Percentiles rank a stretch among this genome's conserved stretches.
Conservation (phyloP, 2,329 filamentous ascomycete species). For the Monilinia vaccinii-corymbosi region DNA sequence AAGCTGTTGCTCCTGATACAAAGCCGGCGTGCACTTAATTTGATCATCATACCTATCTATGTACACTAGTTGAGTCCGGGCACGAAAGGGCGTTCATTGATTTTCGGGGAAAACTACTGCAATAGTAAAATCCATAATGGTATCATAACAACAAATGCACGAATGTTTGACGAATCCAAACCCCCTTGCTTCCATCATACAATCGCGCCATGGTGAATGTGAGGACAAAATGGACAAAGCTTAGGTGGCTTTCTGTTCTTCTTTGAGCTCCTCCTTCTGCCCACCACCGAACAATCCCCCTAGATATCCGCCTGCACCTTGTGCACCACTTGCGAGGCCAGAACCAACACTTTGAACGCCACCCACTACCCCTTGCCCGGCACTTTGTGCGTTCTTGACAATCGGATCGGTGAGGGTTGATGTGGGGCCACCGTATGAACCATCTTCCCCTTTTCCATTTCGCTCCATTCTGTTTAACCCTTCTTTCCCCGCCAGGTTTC, state of each 20-base stretch:
- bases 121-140: not conserved
- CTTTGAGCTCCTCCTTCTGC: not conserved
- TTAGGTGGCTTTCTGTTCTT: not conserved
- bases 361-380: constrained; percentile 12
- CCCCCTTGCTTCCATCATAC: not conserved
- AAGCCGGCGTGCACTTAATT: constrained; percentile 25
- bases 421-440: constrained; percentile 33
- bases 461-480: constrained; percentile 58
- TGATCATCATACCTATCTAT: not conserved
- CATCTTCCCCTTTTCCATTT: constrained; percentile 52
- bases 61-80: not conserved
- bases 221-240: not conserved
- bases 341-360: constrained; percentile 12
- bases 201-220: not conserved
- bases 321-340: constrained; percentile 12
- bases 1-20: constrained; percentile 23
- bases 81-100: no score
- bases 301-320: constrained; percentile 12
- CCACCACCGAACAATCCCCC: constrained; percentile 13
- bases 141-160: not conserved
- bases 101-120: not conserved
- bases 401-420: constrained; percentile 2
- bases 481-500: constrained; percentile 53
- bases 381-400: constrained; percentile 10
- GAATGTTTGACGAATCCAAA: not conserved